Conservation (phyloP, 768 basidiomycete genomes). For the Lyophyllum shimeji region DNA sequence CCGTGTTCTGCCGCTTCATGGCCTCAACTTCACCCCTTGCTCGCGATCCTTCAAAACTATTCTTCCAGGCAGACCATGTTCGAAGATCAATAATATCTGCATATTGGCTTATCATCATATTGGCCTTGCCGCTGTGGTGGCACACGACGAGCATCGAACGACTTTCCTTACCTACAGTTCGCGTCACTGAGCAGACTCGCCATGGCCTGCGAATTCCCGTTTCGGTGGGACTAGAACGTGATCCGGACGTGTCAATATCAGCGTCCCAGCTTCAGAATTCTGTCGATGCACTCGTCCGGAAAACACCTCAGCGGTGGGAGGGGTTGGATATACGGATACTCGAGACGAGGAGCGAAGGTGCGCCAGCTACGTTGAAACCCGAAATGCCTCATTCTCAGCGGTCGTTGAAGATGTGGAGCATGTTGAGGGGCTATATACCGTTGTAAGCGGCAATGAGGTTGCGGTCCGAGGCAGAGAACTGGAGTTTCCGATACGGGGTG, state of each 20-base stretch:
- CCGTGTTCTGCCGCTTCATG: conserved; percentile 5
- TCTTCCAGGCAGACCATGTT: conserved; percentile 48
- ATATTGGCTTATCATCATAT: conserved; percentile 77
- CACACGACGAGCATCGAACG: conserved; percentile 87
- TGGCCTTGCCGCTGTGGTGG: conserved; percentile 94
- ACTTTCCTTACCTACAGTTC: conserved; percentile 62
- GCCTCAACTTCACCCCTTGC: conserved; percentile 18
- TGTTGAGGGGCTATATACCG: conserved; percentile 21
- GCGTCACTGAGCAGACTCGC: conserved; percentile 53
- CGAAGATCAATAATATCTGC: conserved; percentile 65
- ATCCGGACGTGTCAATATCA: conserved; percentile 8
- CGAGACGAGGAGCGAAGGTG: conserved; percentile 30
- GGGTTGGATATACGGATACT: conserved; percentile 39
- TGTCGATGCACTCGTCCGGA: conserved; percentile 24
- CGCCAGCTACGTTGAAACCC: conserved; percentile 13
- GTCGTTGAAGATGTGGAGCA: conserved; percentile 6
- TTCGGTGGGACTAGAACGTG: conserved; percentile 35
- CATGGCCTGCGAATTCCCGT: conserved; percentile 48
- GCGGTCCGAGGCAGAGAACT: conserved; percentile 28
- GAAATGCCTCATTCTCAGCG: not conserved
- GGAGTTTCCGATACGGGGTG: conserved; percentile 25
- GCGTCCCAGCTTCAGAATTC: conserved; percentile 20
- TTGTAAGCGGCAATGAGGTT: conserved; percentile 17
- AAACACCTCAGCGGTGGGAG: conserved; percentile 35
- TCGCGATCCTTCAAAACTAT: conserved; percentile 49